Percentiles rank a stretch among this genome's conserved stretches.
Conservation (phyloP, 352 stramenopile species). For the Phytophthora megakarya region DNA sequence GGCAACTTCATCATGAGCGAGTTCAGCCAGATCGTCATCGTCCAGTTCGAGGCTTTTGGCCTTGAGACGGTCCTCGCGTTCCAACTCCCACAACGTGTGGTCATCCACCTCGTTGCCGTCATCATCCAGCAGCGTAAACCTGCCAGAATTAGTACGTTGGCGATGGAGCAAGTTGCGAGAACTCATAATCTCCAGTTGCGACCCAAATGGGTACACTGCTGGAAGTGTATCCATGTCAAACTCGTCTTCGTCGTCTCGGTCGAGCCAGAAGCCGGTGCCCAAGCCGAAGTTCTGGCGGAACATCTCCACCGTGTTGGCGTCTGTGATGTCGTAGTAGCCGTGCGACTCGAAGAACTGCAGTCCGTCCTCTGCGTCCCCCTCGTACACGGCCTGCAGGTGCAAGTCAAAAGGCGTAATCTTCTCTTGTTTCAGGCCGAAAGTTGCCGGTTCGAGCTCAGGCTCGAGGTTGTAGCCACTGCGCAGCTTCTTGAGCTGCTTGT, state of each 20-base stretch:
- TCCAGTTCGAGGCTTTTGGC: slow-evolving; percentile 62
- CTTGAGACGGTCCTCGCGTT: slow-evolving; percentile 54
- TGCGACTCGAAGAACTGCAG: slow-evolving; percentile 82
- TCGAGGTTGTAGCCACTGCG: slow-evolving; percentile 34
- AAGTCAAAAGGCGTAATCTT: slow-evolving; percentile 58
- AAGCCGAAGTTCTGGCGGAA: slow-evolving; percentile 78
- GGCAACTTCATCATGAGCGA: slow-evolving; percentile 55
- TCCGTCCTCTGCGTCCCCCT: slow-evolving; percentile 56
- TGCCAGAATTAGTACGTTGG: slow-evolving; percentile 38
- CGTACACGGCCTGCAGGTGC: slow-evolving; percentile 71
- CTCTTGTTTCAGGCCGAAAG: slow-evolving; percentile 20
- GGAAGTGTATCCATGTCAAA: slow-evolving; percentile 22
- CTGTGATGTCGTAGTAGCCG: slow-evolving; percentile 81
- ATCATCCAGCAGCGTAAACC: slow-evolving; percentile 67
- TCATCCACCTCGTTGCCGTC: slow-evolving; percentile 73
- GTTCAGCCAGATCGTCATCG: slow-evolving; percentile 67
- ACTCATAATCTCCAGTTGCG: slow-evolving; percentile 37
- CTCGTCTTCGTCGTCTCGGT: slow-evolving; percentile 29
- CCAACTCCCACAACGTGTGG: slow-evolving; percentile 52
- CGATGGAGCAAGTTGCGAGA: slow-evolving; percentile 38
- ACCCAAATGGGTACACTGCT: slow-evolving; percentile 48
- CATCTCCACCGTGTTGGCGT: slow-evolving; percentile 85
- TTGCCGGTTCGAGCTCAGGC: slow-evolving; percentile 22
- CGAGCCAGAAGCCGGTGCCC: slow-evolving; percentile 67
- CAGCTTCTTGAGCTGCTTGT: slow-evolving; percentile 41